phyloP scores from a whole-genome alignment of 495 filamentous ascomycete species.

The Oleoguttula mirabilis region DNA sequence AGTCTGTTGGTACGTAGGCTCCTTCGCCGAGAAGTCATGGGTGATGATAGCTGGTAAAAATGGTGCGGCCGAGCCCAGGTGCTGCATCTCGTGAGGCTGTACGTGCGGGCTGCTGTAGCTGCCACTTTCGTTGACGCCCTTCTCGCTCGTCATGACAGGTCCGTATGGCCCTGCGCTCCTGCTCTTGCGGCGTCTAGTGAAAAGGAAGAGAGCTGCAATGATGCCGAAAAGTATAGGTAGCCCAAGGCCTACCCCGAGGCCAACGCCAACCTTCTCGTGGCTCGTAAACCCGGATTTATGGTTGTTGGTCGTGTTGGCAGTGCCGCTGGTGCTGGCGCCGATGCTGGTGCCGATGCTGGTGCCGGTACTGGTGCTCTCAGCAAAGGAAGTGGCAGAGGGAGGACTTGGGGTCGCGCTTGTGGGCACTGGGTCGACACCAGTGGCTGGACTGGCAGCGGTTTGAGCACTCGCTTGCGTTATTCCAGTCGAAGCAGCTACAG shows the following conservation, averaged over 20 bases:
- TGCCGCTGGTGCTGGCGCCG: neutral
- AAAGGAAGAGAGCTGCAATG: neutral
- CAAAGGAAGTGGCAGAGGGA: too few relatives aligned
- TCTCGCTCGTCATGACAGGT: slow-evolving; percentile 2
- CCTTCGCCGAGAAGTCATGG: neutral
- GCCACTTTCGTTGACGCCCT: slow-evolving; percentile 1
- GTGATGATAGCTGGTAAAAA: slow-evolving; percentile 3
- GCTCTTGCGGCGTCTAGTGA: neutral
- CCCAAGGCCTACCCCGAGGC: slow-evolving; percentile 3
- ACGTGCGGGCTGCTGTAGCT: slow-evolving; percentile 6
- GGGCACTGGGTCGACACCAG: neutral
- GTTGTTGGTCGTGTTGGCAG: neutral
- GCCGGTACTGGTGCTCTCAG: too few relatives aligned
- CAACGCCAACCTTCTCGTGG: slow-evolving; percentile 3
- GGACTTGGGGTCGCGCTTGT: neutral
- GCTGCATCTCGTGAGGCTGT: slow-evolving; percentile 4
- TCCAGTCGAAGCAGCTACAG: too few relatives aligned
- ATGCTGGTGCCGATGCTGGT: too few relatives aligned
- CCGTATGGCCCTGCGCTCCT: slow-evolving; percentile 3
- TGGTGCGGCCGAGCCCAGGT: slow-evolving; percentile 1
- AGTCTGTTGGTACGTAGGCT: neutral
- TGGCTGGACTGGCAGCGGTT: too few relatives aligned
- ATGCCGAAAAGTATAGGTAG: neutral
- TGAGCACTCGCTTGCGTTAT: too few relatives aligned
- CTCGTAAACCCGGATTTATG: neutral